Evolutionary conservation across 345 rosid species (phyloP).

Genomic region (Gossypium turneri): DNA sequence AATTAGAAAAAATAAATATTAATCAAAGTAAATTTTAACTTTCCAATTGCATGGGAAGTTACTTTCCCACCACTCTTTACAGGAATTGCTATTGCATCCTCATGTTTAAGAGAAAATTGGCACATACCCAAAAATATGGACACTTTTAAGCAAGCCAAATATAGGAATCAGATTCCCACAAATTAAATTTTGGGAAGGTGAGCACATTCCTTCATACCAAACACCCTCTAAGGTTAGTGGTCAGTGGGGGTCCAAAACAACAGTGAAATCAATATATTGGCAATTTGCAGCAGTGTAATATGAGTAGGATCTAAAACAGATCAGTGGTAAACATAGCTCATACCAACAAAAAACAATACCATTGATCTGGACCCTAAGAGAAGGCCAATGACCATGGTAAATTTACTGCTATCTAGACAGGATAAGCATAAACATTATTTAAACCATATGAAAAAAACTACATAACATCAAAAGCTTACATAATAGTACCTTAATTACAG

Average conservation of each 20-base stretch:
- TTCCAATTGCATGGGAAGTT: background rate
- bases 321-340: background rate
- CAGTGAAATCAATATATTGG: background rate
- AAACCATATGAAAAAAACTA: background rate
- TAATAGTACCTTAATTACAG: slow-evolving; percentile 71
- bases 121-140: background rate
- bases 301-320: background rate
- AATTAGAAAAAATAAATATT: background rate
- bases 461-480: background rate
- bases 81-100: background rate
- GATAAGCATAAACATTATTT: background rate
- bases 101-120: background rate
- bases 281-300: background rate
- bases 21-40: background rate
- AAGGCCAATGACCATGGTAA: background rate
- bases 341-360: background rate
- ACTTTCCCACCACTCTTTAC: background rate
- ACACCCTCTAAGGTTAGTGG: background rate
- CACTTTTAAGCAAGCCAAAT: background rate
- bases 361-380: background rate
- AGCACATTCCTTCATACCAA: background rate
- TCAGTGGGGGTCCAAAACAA: background rate
- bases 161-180: background rate
- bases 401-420: background rate
- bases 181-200: background rate